phyloP scores from a whole-genome alignment of 352 stramenopile species.

The Phytophthora podocarpi region DNA sequence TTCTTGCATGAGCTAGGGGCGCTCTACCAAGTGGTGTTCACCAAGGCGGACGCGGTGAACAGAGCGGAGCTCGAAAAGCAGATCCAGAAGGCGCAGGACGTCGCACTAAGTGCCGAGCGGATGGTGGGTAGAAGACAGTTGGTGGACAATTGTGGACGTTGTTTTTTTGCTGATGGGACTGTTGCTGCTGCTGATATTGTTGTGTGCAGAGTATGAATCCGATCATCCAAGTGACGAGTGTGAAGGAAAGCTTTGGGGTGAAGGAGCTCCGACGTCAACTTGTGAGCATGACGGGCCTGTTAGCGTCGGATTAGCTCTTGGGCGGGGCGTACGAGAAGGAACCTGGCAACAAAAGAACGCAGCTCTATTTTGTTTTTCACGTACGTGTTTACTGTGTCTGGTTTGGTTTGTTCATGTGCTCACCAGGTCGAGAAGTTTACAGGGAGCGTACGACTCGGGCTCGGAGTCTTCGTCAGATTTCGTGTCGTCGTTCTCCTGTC shows the following conservation, averaged over 20 bases:
- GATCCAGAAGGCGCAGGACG: conserved; percentile 55
- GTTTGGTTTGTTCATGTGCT: conserved; percentile 3
- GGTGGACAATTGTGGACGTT: not conserved
- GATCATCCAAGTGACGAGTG: conserved; percentile 79
- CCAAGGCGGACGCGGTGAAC: conserved; percentile 83
- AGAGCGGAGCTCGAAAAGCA: conserved; percentile 50
- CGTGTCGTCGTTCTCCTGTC: conserved; percentile 31
- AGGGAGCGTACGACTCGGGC: conserved; percentile 37
- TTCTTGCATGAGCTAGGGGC: conserved; percentile 81
- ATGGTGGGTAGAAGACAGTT: conserved; percentile 41
- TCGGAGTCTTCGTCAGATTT: conserved; percentile 24
- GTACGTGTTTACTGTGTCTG: not conserved
- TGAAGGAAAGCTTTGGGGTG: conserved; percentile 78
- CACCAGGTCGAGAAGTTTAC: conserved; percentile 23
- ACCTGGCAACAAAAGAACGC: not conserved
- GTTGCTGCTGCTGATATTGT: not conserved
- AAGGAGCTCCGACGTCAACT: conserved; percentile 81
- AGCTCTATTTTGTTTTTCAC: conserved; percentile 22
- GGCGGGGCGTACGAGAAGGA: too few relatives aligned
- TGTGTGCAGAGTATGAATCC: conserved; percentile 78
- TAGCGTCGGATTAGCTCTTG: conserved; percentile 24
- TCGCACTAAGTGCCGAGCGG: conserved; percentile 50
- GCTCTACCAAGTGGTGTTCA: conserved; percentile 92
- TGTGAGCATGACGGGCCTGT: conserved; percentile 60
- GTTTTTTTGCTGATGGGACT: not conserved